Percentiles rank a stretch among this genome's conserved stretches.
phyloP scores from a whole-genome alignment of 768 basidiomycete genomes.

The Pisolithus sp. region DNA sequence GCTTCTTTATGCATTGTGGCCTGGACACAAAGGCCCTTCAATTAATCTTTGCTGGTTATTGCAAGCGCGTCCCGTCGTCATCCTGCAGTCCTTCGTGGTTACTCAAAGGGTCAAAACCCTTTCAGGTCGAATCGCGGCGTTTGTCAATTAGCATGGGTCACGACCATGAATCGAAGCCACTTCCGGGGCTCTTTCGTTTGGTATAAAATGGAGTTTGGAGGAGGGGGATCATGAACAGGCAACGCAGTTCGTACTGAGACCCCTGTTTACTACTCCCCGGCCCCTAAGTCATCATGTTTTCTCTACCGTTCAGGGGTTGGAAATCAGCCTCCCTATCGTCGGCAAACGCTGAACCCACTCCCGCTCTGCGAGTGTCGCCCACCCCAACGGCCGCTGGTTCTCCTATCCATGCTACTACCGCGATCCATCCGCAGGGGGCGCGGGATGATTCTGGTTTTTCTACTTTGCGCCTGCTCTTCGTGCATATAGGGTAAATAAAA shows the following conservation, averaged over 20 bases:
- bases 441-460: constrained; percentile 33
- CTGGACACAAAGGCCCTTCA: constrained; percentile 18
- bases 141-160: constrained; percentile 1
- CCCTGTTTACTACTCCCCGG: no score
- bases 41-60: constrained; percentile 21
- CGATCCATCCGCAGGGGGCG: constrained; percentile 15
- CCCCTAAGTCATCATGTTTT: constrained; percentile 11
- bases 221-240: neutral
- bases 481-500: constrained; percentile 58
- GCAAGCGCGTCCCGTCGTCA: constrained; percentile 12
- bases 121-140: constrained; percentile 7
- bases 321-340: neutral
- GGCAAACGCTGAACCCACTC: neutral
- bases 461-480: constrained; percentile 48
- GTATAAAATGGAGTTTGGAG: constrained; percentile 21
- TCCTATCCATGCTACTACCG: constrained; percentile 16
- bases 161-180: constrained; percentile 18
- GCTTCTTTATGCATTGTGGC: constrained; percentile 27
- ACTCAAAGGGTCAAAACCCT: constrained; percentile 13
- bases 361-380: constrained; percentile 17
- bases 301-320: constrained; percentile 7
- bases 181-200: constrained; percentile 5
- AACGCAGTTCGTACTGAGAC: constrained; percentile 1
- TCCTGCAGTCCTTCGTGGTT: constrained; percentile 10
- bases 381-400: constrained; percentile 6